phyloP scores from a whole-genome alignment of 192 early-diverging fungal species.

The Entrophospora sp. region DNA sequence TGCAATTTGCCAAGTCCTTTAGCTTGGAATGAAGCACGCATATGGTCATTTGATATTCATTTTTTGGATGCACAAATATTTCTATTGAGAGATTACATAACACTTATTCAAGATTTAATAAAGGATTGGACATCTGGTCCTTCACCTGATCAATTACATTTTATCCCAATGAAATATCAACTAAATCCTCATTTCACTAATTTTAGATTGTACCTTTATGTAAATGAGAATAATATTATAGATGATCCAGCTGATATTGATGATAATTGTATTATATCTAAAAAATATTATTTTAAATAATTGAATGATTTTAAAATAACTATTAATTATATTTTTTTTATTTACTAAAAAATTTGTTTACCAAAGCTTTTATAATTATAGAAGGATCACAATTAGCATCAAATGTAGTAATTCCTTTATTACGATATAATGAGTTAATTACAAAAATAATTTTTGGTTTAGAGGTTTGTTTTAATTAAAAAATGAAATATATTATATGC shows the following conservation, averaged over 20 bases:
- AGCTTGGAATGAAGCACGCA: constrained; percentile 61
- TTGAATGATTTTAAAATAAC: not conserved
- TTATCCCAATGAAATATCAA: constrained; percentile 61
- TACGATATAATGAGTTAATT: constrained; percentile 44
- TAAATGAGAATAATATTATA: constrained; percentile 74
- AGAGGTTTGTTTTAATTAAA: constrained; percentile 25
- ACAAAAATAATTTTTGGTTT: constrained; percentile 46
- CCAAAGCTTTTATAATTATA: constrained; percentile 39
- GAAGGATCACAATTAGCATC: constrained; percentile 29
- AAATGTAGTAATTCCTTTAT: constrained; percentile 46
- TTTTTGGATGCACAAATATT: constrained; percentile 42
- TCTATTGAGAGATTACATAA: constrained; percentile 65
- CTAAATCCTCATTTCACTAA: constrained; percentile 42
- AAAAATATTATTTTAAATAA: not conserved
- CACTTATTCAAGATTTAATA: constrained; percentile 60
- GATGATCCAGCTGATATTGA: constrained; percentile 56
- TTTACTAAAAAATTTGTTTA: not conserved
- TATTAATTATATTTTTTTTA: constrained; percentile 19
- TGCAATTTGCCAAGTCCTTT: constrained; percentile 51
- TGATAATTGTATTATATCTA: constrained; percentile 55
- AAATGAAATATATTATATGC: no score
- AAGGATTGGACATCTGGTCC: constrained; percentile 59
- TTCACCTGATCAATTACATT: constrained; percentile 44
- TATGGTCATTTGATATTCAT: constrained; percentile 53
- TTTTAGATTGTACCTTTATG: constrained; percentile 50